These are phyloP conservation scores for Trichoderma polysporum DNA, from an alignment of 2,329 filamentous ascomycete species.

Conservation along the genomic window DNA sequence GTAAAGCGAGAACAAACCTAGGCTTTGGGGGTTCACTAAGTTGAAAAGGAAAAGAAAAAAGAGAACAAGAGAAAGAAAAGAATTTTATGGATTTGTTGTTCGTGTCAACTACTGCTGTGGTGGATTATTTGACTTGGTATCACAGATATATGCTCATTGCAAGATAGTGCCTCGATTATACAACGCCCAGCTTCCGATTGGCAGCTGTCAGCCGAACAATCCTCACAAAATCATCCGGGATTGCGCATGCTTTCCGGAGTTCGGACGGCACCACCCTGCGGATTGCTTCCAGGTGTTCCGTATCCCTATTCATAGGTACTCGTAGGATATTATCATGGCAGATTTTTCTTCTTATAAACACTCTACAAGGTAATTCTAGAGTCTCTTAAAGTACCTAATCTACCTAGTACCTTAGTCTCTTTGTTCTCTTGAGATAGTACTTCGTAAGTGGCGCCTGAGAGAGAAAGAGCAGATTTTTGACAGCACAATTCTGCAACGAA, in stretches of 20 bases:
- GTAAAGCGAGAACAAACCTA: no score
- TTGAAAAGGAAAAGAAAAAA: no score
- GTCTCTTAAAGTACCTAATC: no score
- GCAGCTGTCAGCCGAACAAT: not conserved
- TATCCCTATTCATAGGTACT: not conserved
- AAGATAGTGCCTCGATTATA: no score
- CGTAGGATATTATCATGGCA: no score
- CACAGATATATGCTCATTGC: no score
- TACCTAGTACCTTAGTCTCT: not conserved
- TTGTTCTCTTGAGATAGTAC: not conserved
- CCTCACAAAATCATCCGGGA: not conserved
- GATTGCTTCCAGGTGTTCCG: not conserved
- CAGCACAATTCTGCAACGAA: not conserved
- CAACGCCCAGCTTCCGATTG: not conserved
- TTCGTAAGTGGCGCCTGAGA: not conserved
- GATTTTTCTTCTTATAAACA: no score
- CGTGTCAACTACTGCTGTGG: not conserved
- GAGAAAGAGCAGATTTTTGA: not conserved
- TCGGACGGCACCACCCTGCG: not conserved
- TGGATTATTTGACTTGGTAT: no score
- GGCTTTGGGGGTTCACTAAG: no score
- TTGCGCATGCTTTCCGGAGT: slow-evolving; percentile 6
- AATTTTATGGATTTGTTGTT: not conserved
- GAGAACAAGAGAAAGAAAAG: no score
- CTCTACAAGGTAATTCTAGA: not conserved